Conservation (phyloP, 1,284 basidiomycete genomes). For the Trichosporon sp. region DNA sequence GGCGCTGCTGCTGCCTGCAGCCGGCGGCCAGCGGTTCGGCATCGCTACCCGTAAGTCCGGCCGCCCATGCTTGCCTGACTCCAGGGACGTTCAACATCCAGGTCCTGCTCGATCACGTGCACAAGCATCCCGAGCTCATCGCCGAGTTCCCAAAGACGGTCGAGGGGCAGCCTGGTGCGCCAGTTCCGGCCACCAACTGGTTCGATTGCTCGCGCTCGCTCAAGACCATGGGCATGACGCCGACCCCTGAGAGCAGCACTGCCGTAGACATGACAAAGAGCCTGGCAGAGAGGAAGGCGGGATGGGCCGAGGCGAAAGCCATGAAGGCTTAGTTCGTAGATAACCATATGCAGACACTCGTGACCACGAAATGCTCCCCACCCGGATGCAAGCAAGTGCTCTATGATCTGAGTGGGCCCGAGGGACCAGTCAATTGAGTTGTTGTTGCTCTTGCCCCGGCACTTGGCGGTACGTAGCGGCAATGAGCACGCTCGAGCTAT, state of each 20-base stretch:
- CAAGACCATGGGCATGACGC: slow-evolving; percentile 14
- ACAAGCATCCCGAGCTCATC: slow-evolving; percentile 2
- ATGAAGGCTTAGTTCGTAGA: background rate
- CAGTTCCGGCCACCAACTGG: slow-evolving; percentile 24
- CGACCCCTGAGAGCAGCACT: slow-evolving; percentile 18
- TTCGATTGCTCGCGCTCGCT: slow-evolving; percentile 24
- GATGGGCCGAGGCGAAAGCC: background rate
- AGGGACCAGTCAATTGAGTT: no score
- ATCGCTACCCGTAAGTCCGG: slow-evolving; percentile 22
- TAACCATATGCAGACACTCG: background rate
- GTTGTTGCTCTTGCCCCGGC: no score
- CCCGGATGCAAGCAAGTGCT: no score
- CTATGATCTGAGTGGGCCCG: no score
- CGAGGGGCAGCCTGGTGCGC: slow-evolving; percentile 13
- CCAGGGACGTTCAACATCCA: slow-evolving; percentile 26
- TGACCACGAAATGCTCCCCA: no score
- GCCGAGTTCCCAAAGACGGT: slow-evolving; percentile 22
- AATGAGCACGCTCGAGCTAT: no score
- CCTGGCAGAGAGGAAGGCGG: slow-evolving; percentile 13
- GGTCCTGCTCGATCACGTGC: slow-evolving; percentile 22
- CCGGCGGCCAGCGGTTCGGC: slow-evolving; percentile 25
- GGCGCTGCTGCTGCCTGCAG: slow-evolving; percentile 20
- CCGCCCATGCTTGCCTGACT: no score
- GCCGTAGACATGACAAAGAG: slow-evolving; percentile 29
- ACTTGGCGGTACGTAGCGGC: no score